Evolutionary conservation across 768 basidiomycete genomes (phyloP).

Genomic region (Lactifluus echinatus): DNA sequence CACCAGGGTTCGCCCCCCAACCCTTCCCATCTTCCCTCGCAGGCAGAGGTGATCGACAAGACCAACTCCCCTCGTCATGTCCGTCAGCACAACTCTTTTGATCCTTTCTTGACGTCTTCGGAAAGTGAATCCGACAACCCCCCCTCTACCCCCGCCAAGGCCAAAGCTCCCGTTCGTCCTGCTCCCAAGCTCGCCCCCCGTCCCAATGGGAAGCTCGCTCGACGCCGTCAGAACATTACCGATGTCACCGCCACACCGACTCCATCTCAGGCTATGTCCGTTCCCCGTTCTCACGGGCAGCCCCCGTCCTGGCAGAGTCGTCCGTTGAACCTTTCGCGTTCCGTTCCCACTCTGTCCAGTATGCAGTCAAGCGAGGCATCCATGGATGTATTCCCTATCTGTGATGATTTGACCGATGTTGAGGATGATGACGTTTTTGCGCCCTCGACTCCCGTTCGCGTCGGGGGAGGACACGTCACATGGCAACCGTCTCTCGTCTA

Average conservation of each 20-base stretch:
- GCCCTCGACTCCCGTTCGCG: constrained; percentile 48
- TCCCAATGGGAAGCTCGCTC: constrained; percentile 50
- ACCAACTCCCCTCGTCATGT: constrained; percentile 25
- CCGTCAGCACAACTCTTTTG: constrained; percentile 35
- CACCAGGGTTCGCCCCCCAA: constrained; percentile 60
- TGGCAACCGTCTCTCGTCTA: constrained; percentile 30
- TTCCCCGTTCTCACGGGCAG: constrained; percentile 32
- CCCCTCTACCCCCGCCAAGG: constrained; percentile 30
- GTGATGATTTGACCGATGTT: constrained; percentile 59
- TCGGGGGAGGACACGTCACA: constrained; percentile 11
- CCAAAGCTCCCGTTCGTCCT: constrained; percentile 21
- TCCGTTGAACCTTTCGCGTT: constrained; percentile 35
- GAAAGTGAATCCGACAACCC: constrained; percentile 25
- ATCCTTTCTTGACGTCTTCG: constrained; percentile 41
- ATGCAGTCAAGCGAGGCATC: constrained; percentile 30
- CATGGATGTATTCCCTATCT: constrained; percentile 49
- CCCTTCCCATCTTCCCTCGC: constrained; percentile 40
- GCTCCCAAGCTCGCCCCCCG: constrained; percentile 38
- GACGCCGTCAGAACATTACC: constrained; percentile 40
- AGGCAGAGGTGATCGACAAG: constrained; percentile 45
- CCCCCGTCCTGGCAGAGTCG: neutral
- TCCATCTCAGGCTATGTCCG: constrained; percentile 40
- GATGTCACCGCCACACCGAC: constrained; percentile 30
- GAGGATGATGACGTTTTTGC: constrained; percentile 31
- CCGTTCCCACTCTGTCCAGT: constrained; percentile 35